Conservation (phyloP, 2,329 filamentous ascomycete species). For the Coniochaeta prunicola region DNA sequence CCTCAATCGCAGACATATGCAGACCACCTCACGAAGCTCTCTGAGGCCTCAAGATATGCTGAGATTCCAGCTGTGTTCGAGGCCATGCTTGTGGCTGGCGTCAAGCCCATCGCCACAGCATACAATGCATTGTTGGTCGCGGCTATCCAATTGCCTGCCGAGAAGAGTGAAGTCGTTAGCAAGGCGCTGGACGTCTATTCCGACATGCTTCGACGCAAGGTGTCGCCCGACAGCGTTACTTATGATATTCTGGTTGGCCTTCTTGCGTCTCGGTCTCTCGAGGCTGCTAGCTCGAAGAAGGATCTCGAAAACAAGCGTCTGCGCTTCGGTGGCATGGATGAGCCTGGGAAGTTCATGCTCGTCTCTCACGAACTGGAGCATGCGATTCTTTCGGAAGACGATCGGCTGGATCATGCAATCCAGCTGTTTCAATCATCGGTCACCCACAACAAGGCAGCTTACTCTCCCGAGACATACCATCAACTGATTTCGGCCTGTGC, state of each 20-base stretch:
- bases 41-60: conserved; percentile 64
- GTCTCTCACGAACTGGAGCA: conserved; percentile 81
- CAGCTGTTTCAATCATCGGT: conserved; percentile 78
- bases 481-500: conserved; percentile 84
- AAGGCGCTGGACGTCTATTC: conserved; percentile 93
- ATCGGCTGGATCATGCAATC: conserved; percentile 76
- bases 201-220: conserved; percentile 85
- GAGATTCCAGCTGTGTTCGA: conserved; percentile 91
- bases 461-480: conserved; percentile 78
- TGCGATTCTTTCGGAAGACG: conserved; percentile 79
- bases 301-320: conserved; percentile 72
- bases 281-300: conserved; percentile 67
- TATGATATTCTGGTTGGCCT: conserved; percentile 83
- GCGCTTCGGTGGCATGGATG: conserved; percentile 79
- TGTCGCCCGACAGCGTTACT: conserved; percentile 74
- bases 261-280: conserved; percentile 71
- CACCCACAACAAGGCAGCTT: conserved; percentile 52
- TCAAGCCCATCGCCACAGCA: conserved; percentile 74
- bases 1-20: conserved; percentile 65
- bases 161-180: conserved; percentile 76
- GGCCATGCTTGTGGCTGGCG: conserved; percentile 74
- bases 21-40: conserved; percentile 69
- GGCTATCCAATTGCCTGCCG: conserved; percentile 72
- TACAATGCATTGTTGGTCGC: conserved; percentile 88
- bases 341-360: conserved; percentile 80